Evolutionary conservation across 768 basidiomycete genomes (phyloP), one percentile per base, ranked within the genome.

Genomic region (Trametopsis cervina): DNA sequence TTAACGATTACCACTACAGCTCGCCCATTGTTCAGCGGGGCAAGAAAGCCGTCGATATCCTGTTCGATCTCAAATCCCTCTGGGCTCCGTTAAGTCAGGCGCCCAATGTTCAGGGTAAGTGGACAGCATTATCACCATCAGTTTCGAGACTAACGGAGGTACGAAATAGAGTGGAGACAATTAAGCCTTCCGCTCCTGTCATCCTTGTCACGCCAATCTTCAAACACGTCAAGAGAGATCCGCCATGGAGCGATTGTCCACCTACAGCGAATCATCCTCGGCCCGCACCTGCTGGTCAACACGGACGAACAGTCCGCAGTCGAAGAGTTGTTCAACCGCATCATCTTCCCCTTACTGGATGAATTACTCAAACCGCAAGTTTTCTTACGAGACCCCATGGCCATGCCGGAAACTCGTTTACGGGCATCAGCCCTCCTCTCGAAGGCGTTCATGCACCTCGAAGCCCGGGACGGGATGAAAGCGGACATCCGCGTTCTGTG

Each of bases 361-460:
- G 94, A 95, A 54, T 73, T 99, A 15, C 69, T 97, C 54, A 89
- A 87, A 57, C 84, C 89, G 0, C 83, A 92, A 51, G 79, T 87
- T 15, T 81, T 82, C 61, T 69, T 77, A 42, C 74, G 83, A 20
- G 94, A 96, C 62, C 85, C 89, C 0, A 72, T 78, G 54, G 92
- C 90, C 23, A 89, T 97, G 81, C 78, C 85, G 3, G 95, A 98
- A 68, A 94, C 90, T 6, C 78, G 95, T 3, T 63, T 97, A 26
- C 77, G 89, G 23, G 93, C 88, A 3, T 86, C 85, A 23, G 89
- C 86, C n/a, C 68, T 98, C 47, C 71, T 96, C 26, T 96, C 93
- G 76, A 96, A 96, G 69, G 80, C 83, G 10, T 98, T 99, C 69
- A 86, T 98, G 77, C 91, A 95, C 57, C 87, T 92, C 50, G 85